Conservation (phyloP, 768 basidiomycete species). For the Asterophora lycoperdoides region DNA sequence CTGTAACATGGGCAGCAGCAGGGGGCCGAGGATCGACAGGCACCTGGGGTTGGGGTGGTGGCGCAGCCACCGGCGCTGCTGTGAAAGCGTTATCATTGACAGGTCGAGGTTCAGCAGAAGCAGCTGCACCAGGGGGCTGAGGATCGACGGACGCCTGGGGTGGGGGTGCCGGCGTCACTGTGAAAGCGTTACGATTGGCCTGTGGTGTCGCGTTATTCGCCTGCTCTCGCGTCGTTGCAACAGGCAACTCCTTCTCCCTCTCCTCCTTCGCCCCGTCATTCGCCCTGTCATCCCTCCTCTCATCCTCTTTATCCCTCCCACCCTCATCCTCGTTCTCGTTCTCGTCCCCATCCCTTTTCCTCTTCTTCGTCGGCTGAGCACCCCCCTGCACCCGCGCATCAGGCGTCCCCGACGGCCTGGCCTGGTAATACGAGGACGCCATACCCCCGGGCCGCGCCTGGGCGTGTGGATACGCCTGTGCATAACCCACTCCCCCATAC, state of each 20-base stretch:
- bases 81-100: neutral
- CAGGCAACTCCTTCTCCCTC: neutral
- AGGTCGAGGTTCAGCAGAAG: neutral
- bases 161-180: neutral
- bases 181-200: too few relatives aligned
- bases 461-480: neutral
- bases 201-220: too few relatives aligned
- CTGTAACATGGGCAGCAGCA: too few relatives aligned
- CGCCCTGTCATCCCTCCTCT: neutral
- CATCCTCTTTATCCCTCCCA: neutral
- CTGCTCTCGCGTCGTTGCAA: too few relatives aligned
- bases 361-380: too few relatives aligned
- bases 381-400: neutral
- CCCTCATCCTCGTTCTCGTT: neutral
- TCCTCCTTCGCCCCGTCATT: neutral
- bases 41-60: neutral
- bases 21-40: neutral
- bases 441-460: neutral
- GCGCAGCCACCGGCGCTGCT: neutral
- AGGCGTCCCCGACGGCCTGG: neutral
- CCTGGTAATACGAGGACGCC: conserved; percentile 1
- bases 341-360: too few relatives aligned
- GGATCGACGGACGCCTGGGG: neutral
- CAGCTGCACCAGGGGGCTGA: neutral
- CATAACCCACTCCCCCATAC: neutral